Conservation (phyloP, 2,329 filamentous ascomycete species). For the Volutella citrinella region DNA sequence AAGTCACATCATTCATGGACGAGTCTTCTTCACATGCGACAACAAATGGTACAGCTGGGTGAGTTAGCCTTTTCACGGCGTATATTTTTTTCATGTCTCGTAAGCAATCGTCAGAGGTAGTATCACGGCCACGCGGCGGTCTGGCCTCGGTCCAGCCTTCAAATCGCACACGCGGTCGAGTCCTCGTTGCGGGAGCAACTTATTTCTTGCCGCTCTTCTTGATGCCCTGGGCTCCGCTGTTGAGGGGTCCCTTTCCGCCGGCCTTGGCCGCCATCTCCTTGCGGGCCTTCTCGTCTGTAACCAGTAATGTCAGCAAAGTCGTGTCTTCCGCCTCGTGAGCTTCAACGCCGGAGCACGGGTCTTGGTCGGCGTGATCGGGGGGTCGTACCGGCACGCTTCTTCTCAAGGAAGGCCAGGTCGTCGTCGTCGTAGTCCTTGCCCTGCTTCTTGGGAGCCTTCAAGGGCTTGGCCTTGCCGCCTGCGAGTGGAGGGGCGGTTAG, state of each 20-base stretch:
- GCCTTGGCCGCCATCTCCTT: slow-evolving; percentile 82
- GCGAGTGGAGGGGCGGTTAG: slow-evolving; percentile 33
- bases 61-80: slow-evolving; percentile 17
- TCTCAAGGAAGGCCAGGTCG: slow-evolving; percentile 77
- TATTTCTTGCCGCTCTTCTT: slow-evolving; percentile 99
- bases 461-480: slow-evolving; percentile 81
- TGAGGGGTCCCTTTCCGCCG: slow-evolving; percentile 84
- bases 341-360: no score
- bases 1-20: no score
- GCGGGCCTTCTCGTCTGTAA: slow-evolving; percentile 73
- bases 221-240: slow-evolving; percentile 82
- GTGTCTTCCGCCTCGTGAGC: no score
- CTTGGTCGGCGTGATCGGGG: no score
- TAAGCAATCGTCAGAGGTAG: slow-evolving; percentile 22
- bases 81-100: slow-evolving; percentile 27
- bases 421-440: slow-evolving; percentile 83
- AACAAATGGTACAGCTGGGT: slow-evolving; percentile 1
- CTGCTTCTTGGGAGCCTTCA: slow-evolving; percentile 87
- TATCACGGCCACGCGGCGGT: no score
- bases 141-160: no score
- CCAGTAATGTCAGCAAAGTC: slow-evolving; percentile 15
- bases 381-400: slow-evolving; percentile 76
- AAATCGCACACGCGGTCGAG: no score
- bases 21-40: no score
- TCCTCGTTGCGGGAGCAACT: no score